Base-by-base conservation (phyloP, 352 stramenopile genomes). In the Pythium brassicae region DNA sequence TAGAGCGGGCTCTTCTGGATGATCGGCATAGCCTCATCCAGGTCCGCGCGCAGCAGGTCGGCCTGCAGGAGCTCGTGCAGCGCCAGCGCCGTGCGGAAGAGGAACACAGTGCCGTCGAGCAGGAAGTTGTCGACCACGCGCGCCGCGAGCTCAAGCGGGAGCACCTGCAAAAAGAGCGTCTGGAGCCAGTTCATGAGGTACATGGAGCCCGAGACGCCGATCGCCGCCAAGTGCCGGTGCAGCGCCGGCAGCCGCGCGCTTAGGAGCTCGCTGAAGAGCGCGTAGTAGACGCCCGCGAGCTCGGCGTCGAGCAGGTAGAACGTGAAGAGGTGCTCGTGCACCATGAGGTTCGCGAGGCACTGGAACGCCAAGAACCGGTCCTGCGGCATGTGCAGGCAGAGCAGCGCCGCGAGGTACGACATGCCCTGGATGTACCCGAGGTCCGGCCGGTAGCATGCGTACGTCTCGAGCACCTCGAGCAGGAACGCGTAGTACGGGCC, bases 181-280 rank as follows among this genome's bases (percentile, higher is more conserved):
- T 94, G 86, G 19, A 94, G 61, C 86, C 86, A 94, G 56, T 94
- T 93, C 79, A 94, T 92, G 12, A 94, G 56, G 50, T 93, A 96
- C 79, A 96, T 89, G 14, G 80, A 83, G 29, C 74, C 74, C 1
- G 78, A 77, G 9, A 92, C 58, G 22, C 83, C 83, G 34, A 94
- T 78, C 2, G 63, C 42, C 4, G 50, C 48, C 35, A 94, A 60
- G 57, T 95, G 83, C 8, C 61, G 59, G 45, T 83, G 66, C 20
- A 93, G 53, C 9, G 68, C 66, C 1, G 83, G 78, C n/a, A 78
- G 50, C 17, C 79, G 62, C 6, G 70, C 51, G 35, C 66, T 53
- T 26, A 96, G 43, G 40, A 88, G 90, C 3, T 78, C 71, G 45
- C 93, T 82, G 44, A 92, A 96, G 0, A 92, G 69, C 42, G 67